Percentiles rank a stretch among this genome's conserved stretches.
These are phyloP conservation scores for Brassica rapa DNA, from an alignment of 345 rosid genomes.

Conservation along the genomic window DNA sequence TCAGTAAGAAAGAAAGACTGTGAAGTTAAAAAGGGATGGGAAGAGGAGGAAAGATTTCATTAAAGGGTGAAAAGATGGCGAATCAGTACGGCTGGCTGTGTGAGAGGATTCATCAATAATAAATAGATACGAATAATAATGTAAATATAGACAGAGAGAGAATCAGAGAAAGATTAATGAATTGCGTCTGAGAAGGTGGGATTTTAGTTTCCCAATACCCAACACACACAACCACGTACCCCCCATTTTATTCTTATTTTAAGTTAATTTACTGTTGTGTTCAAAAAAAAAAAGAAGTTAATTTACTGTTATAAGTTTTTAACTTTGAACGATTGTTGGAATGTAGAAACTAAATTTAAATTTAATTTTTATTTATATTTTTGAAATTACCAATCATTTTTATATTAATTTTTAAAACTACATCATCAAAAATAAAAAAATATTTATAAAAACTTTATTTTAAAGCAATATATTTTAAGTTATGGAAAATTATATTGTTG, in stretches of 20 bases:
- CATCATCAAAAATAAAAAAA: too few species aligned
- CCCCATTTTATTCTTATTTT: neutral
- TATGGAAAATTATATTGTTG: too few species aligned
- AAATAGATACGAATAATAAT: conserved; percentile 31
- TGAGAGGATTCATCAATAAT: conserved; percentile 35
- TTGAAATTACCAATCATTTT: too few species aligned
- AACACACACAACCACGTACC: conserved; percentile 41
- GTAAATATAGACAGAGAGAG: neutral
- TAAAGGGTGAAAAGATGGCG: conserved; percentile 42
- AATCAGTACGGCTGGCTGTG: conserved; percentile 36
- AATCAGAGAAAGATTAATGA: conserved; percentile 40
- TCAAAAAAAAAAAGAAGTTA: too few species aligned
- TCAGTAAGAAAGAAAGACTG: conserved; percentile 28
- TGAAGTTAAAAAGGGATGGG: conserved; percentile 19
- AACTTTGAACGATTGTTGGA: too few species aligned
- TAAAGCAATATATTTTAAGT: too few species aligned
- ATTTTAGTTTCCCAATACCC: conserved; percentile 79
- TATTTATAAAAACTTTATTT: too few species aligned
- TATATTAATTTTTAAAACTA: too few species aligned
- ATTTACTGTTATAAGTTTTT: too few species aligned
- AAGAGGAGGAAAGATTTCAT: conserved; percentile 7
- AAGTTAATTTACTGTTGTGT: too few species aligned
- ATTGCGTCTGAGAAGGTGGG: conserved; percentile 65
- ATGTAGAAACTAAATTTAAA: too few species aligned
- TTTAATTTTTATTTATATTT: too few species aligned